These are phyloP conservation scores for Aphanomyces stellatus DNA, from an alignment of 352 stramenopile genomes.

Conservation along the genomic window DNA sequence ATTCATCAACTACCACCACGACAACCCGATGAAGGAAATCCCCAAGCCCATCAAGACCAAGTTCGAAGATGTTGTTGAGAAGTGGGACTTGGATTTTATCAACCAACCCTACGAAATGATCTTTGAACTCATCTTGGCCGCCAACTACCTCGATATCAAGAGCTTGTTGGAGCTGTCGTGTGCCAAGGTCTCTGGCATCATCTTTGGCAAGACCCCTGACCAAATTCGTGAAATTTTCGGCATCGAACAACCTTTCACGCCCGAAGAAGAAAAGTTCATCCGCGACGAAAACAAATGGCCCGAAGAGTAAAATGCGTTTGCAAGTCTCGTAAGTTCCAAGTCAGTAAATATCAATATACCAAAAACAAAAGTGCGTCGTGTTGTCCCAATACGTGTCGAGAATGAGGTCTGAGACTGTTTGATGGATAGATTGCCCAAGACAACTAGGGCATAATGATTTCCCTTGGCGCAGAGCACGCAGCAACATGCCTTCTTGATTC, in stretches of 20 bases:
- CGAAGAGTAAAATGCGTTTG: conserved; percentile 34
- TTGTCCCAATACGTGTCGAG: too few species aligned
- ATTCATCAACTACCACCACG: conserved; percentile 47
- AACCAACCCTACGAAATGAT: conserved; percentile 41
- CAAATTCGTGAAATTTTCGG: conserved; percentile 51
- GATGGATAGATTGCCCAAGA: too few species aligned
- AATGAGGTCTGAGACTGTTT: too few species aligned
- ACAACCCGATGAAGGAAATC: conserved; percentile 48
- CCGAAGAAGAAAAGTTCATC: conserved; percentile 53
- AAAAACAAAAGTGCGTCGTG: too few species aligned
- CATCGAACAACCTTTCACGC: conserved; percentile 50
- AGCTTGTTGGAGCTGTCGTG: conserved; percentile 46
- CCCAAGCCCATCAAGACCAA: conserved; percentile 51
- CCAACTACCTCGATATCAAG: conserved; percentile 72
- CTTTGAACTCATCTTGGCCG: conserved; percentile 55
- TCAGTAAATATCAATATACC: too few species aligned
- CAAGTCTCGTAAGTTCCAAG: too few species aligned
- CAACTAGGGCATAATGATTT: too few species aligned
- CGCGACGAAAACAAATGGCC: conserved; percentile 67
- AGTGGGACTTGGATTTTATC: conserved; percentile 56
- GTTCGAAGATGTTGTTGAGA: conserved; percentile 37
- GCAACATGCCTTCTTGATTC: too few species aligned
- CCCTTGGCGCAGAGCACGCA: too few species aligned
- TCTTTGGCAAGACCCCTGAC: conserved; percentile 59
- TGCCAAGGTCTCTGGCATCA: conserved; percentile 45